Base-by-base conservation (phyloP, 2,329 filamentous ascomycete species). In the Fusarium algeriense region DNA sequence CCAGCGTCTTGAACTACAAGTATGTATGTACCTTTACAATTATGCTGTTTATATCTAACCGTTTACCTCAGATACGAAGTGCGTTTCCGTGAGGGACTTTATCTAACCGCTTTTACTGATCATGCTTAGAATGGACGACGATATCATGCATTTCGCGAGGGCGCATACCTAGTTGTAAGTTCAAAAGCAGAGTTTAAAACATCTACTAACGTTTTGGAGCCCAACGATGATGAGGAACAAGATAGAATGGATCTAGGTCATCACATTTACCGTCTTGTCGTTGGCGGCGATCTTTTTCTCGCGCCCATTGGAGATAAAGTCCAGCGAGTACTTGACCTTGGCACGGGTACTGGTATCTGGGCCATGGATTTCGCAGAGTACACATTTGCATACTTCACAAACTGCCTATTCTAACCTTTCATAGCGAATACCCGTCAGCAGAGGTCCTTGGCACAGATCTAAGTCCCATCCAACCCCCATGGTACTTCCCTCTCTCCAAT, bases 321-420 rank as follows among this genome's bases (percentile, higher is more conserved):
- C 15, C 37, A 44, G 14, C 53, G 58, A 5, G 59, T 69, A 11
- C 66, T 68, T 14, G 66, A 69, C 19, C 52, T 69, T 3, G 66
- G 66, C 9, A 69, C 65, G 0, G 66, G 66, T 7, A 69, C 66
- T 6, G 64, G 66, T 3, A 69, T 69, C 9, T 69, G 64, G 64
- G 64, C 66, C 1, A 64, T 69, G 41, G 66, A 69, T 6, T 68
- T 68, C 49, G 66, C 64, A 19, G 66, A 69, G 66, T 69, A 68
- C 7, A 19, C 7, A 28, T 4, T 8, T 5, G 7, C 4, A 5
- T 2, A 0, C 32, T 0, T 7, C 5, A 2, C 7, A 5, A 2
- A 13, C 10, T 2, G 2, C 19, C 3, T 23, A 23, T 23, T 10
- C 43, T 64, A 6, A 61, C 14, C 6, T 1, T 4, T 5, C 0